Evolutionary conservation across 164 flowering plant species (phyloP).

Genomic region (Dillenia turbinata): DNA sequence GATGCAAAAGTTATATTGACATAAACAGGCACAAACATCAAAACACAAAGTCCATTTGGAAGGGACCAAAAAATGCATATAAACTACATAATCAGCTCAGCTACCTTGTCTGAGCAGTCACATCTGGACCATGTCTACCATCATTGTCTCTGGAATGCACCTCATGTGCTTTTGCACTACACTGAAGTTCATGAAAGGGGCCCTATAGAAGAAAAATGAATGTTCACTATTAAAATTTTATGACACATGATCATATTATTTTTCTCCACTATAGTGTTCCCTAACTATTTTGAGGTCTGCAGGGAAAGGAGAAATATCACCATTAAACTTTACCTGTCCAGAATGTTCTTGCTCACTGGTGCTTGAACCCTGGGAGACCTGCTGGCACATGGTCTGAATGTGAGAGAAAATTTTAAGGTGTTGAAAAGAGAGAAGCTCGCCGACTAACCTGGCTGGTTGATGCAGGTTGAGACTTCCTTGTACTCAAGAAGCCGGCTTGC

Average conservation of each 20-base stretch:
- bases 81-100: neutral
- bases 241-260: too few species aligned
- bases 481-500: constrained; percentile 30
- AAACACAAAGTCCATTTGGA: too few species aligned
- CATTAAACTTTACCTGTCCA: constrained; percentile 7
- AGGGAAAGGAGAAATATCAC: constrained; percentile 12
- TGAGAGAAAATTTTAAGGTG: neutral
- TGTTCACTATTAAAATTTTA: too few species aligned
- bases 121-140: constrained; percentile 3
- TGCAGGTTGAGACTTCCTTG: constrained; percentile 22
- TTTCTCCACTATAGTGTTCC: too few species aligned
- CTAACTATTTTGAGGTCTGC: neutral
- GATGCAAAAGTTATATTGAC: too few species aligned
- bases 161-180: too few species aligned
- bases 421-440: constrained; percentile 11
- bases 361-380: constrained; percentile 13
- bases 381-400: constrained; percentile 5
- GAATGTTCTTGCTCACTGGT: constrained; percentile 8
- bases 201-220: too few species aligned
- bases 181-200: too few species aligned
- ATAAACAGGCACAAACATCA: too few species aligned
- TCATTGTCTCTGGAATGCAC: too few species aligned
- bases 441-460: constrained; percentile 30
- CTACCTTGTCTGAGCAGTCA: constrained; percentile 23
- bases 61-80: too few species aligned